Evolutionary conservation across 163 green algal genomes (phyloP).

Genomic region (Chlorella variabilis): DNA sequence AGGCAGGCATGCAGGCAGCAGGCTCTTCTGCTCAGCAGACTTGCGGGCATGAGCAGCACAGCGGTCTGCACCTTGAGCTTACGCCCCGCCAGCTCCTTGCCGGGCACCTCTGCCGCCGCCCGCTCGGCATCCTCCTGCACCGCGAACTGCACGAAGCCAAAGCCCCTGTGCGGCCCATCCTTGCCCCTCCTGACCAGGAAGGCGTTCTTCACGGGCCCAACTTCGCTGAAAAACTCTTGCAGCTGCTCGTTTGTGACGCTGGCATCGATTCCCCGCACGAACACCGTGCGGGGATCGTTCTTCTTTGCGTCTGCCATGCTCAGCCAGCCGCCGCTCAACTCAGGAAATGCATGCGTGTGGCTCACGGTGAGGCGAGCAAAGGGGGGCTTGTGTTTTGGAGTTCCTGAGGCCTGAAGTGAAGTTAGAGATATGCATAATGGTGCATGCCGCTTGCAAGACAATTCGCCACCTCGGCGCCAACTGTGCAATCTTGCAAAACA

Average conservation of each 20-base stretch:
- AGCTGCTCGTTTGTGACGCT: slow-evolving; percentile 64
- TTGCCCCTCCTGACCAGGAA: slow-evolving; percentile 79
- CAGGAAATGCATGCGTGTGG: no score
- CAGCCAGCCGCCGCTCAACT: no score
- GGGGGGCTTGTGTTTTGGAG: no score
- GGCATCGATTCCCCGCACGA: slow-evolving; percentile 73
- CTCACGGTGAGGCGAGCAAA: no score
- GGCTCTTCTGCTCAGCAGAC: no score
- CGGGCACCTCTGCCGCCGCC: slow-evolving; percentile 76
- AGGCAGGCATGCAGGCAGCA: not conserved
- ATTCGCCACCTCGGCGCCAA: no score
- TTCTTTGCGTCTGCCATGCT: slow-evolving; percentile 3
- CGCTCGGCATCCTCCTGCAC: slow-evolving; percentile 81
- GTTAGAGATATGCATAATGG: no score
- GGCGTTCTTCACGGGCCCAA: slow-evolving; percentile 81
- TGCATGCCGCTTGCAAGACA: no score
- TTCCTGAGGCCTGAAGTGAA: no score
- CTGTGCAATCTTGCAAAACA: no score
- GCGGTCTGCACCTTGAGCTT: slow-evolving; percentile 71
- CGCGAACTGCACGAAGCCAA: slow-evolving; percentile 87
- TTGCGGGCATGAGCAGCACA: no score
- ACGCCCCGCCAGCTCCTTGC: slow-evolving; percentile 65
- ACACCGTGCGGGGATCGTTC: slow-evolving; percentile 42
- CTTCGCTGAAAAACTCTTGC: slow-evolving; percentile 71
- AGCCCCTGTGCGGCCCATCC: slow-evolving; percentile 71